Base-by-base conservation (phyloP, 306 rosid species). In the Elaeagnus macrophylla region DNA sequence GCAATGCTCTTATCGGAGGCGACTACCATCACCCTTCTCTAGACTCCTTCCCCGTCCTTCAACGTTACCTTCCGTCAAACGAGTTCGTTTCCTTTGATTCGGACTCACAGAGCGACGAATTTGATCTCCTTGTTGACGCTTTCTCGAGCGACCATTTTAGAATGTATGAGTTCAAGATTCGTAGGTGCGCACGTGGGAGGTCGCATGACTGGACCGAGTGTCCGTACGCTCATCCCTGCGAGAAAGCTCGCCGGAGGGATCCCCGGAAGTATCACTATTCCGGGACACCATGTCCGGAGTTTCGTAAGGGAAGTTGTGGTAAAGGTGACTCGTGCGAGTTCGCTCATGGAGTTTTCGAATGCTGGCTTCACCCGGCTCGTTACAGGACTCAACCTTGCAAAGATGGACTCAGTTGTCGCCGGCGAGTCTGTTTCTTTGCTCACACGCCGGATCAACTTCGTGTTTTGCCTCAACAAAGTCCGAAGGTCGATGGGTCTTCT, bases 351-450 rank as follows among this genome's bases (percentile, higher is more conserved):
- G 94, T 90, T 2, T 90, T 90, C 14, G 97, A 90, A 69, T 81
- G 95, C 59, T 90, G 97, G 97, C 91, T 90, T 5, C 97, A 90
- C 48, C 97, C 97, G 3, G 66, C 84, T 15, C 91, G 97, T 5
- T 90, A 90, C 63, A 49, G 95, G 48, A 90, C 97, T 9, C 95
- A 86, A 57, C 85, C 85, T 1, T 90, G 97, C 57, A 90, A 90
- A 53, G 97, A 90, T 53, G 85, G 95, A 3, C 59, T 74, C 1
- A 20, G 37, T 20, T 90, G 97, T 38, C 79, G 85, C 51, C 78
- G 97, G 4, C 72, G 84, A 8, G 94, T 90, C 1, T 90, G 97
- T 14, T 90, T 90, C 67, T 90, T 90, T 36, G 97, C 97, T 13
- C 97, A 90, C 75, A 71, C 86, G 5, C 48, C 72, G n/a, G 84